Percentiles rank a stretch among this genome's conserved stretches.
phyloP scores from a whole-genome alignment of 2,329 filamentous ascomycete genomes.

The Sporothrix sp. region DNA sequence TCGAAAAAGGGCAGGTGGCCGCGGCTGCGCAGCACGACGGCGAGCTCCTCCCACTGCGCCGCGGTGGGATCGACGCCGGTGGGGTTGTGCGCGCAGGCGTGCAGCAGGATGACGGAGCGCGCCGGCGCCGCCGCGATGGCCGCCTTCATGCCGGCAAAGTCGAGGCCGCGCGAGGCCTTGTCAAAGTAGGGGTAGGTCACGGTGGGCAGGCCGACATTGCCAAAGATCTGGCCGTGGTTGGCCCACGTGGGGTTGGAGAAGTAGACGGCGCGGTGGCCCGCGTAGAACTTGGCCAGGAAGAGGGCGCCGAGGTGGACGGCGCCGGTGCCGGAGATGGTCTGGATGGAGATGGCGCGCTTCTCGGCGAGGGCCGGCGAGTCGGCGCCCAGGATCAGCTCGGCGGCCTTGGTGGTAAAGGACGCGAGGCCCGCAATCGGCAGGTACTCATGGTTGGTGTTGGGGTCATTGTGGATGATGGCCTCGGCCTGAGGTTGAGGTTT shows the following conservation, averaged over 20 bases:
- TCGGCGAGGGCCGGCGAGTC: slow-evolving; percentile 75
- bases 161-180: slow-evolving; percentile 77
- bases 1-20: slow-evolving; percentile 98
- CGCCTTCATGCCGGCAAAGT: slow-evolving; percentile 79
- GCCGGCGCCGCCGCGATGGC: slow-evolving; percentile 62
- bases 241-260: slow-evolving; percentile 94
- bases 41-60: slow-evolving; percentile 90
- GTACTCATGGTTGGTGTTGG: slow-evolving; percentile 94
- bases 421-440: slow-evolving; percentile 86
- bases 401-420: slow-evolving; percentile 78
- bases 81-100: slow-evolving; percentile 96
- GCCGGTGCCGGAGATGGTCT: slow-evolving; percentile 96
- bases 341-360: slow-evolving; percentile 70
- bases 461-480: slow-evolving; percentile 77
- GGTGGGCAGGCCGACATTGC: slow-evolving; percentile 70
- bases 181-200: slow-evolving; percentile 91
- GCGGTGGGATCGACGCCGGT: slow-evolving; percentile 91
- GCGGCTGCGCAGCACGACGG: slow-evolving; percentile 62
- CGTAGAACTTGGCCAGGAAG: slow-evolving; percentile 90
- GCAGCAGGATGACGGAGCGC: slow-evolving; percentile 78
- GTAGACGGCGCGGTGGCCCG: slow-evolving; percentile 66
- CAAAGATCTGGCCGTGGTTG: slow-evolving; percentile 98
- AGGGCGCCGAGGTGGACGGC: slow-evolving; percentile 87
- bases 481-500: slow-evolving; percentile 56
- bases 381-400: slow-evolving; percentile 76